Evolutionary conservation across 129 eudicot species (phyloP).

Genomic region (Oenanthe sinensis): DNA sequence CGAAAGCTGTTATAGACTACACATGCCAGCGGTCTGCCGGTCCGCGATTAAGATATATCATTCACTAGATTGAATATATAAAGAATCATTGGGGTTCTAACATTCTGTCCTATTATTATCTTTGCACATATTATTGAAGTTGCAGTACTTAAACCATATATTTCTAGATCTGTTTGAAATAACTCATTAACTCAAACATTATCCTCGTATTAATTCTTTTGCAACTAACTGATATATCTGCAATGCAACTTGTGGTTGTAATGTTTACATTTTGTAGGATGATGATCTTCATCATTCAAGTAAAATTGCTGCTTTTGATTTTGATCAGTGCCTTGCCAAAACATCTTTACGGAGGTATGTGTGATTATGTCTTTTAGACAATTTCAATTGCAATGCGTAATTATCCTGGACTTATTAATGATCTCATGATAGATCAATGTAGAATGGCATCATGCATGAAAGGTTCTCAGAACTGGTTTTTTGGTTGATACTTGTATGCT

Average conservation of each 20-base stretch:
- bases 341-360: constrained; percentile 73
- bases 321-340: constrained; percentile 96
- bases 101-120: not conserved
- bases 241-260: not conserved
- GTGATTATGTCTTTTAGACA: not conserved
- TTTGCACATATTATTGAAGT: not conserved
- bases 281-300: constrained; percentile 72
- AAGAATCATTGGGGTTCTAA: not conserved
- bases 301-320: constrained; percentile 95
- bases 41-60: not conserved
- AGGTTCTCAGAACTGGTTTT: not conserved
- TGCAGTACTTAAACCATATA: not conserved
- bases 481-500: not conserved
- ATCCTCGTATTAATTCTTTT: not conserved
- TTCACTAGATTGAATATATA: not conserved
- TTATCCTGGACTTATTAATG: not conserved
- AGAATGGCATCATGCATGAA: not conserved
- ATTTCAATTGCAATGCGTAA: not conserved
- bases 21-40: not conserved
- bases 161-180: not conserved
- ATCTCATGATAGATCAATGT: not conserved
- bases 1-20: not conserved
- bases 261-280: constrained; percentile 37
- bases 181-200: not conserved
- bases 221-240: too few species aligned